Percentiles rank a stretch among this genome's conserved stretches.
Conservation (phyloP, 2,329 filamentous ascomycete genomes). For the Colletotrichum incanum region DNA sequence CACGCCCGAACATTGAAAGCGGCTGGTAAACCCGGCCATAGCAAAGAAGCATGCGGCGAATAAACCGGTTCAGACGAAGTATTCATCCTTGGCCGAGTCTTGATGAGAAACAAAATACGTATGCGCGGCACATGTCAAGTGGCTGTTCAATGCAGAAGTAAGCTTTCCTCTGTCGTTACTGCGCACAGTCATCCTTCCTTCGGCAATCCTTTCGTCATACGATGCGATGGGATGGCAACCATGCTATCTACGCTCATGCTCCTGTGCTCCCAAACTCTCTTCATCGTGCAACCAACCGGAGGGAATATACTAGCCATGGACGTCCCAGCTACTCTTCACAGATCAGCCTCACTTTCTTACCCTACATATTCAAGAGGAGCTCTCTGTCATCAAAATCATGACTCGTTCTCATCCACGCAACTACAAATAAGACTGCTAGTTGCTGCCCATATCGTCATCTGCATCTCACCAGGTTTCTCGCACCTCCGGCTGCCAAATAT, state of each 20-base stretch:
- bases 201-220: constrained; percentile 1
- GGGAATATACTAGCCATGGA: constrained; percentile 3
- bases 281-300: constrained; percentile 1
- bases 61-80: constrained; percentile 4
- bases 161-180: constrained; percentile 1
- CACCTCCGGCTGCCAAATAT: not conserved
- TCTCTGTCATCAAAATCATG: not conserved
- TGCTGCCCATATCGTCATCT: not conserved
- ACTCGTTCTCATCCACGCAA: not conserved
- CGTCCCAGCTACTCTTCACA: not conserved
- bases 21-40: not conserved
- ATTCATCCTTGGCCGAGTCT: constrained; percentile 22
- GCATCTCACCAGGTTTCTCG: not conserved
- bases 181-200: constrained; percentile 7
- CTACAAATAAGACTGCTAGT: not conserved
- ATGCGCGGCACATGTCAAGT: constrained; percentile 31
- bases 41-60: not conserved
- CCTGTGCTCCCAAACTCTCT: constrained; percentile 17
- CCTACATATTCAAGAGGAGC: not conserved
- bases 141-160: constrained; percentile 10
- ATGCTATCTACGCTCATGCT: not conserved
- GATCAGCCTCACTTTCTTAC: not conserved
- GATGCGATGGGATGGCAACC: constrained; percentile 14
- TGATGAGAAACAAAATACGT: not conserved
- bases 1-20: constrained; percentile 8